These are phyloP conservation scores for Leccinum subtestaceum DNA, from an alignment of 768 basidiomycete species.

Conservation along the genomic window DNA sequence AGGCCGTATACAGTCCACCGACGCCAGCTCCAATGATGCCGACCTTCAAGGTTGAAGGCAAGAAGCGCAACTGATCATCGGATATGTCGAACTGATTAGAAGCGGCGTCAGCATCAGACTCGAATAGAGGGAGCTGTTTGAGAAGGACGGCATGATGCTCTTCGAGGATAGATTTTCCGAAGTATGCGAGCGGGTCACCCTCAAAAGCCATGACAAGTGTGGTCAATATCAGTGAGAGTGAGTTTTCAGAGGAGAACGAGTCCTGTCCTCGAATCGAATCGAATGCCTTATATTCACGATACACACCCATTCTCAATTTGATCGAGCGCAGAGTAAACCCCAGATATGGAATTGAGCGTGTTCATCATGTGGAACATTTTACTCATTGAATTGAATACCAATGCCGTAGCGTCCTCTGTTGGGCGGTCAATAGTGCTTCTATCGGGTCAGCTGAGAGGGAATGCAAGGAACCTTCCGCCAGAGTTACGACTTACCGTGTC, in stretches of 20 bases:
- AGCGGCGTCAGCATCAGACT: not conserved
- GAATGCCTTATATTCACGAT: not conserved
- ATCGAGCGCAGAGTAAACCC: not conserved
- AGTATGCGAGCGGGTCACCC: constrained; percentile 18
- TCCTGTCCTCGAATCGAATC: not conserved
- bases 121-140: constrained; percentile 1
- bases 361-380: not conserved
- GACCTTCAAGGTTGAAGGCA: constrained; percentile 6
- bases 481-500: not conserved
- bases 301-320: not conserved
- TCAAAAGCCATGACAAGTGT: constrained; percentile 8
- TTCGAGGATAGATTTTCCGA: constrained; percentile 15
- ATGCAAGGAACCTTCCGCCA: not conserved
- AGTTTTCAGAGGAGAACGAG: not conserved
- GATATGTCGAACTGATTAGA: not conserved
- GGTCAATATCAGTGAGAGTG: not conserved
- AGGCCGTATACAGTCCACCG: constrained; percentile 40
- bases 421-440: too few relatives aligned
- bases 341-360: not conserved
- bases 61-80: not conserved
- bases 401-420: not conserved
- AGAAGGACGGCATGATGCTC: constrained; percentile 8
- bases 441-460: not conserved
- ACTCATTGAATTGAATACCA: not conserved
- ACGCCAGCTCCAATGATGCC: constrained; percentile 22